A percentile compares a stretch with the other conserved stretches of the same genome.
phyloP scores from a whole-genome alignment of 208 protist species.

The Crithidia expoeki region DNA sequence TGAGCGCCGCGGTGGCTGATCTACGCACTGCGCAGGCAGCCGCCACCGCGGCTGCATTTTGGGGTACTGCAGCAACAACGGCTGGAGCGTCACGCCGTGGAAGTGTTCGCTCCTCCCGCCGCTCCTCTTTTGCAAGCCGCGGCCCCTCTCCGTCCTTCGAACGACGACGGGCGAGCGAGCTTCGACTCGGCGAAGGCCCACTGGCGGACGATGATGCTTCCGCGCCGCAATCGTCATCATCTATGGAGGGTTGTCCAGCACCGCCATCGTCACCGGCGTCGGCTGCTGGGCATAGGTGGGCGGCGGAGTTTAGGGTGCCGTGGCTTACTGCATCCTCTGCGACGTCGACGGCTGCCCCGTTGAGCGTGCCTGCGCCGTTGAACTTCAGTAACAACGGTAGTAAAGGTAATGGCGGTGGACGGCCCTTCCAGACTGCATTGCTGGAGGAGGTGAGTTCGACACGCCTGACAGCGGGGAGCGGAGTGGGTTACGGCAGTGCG shows the following conservation, averaged over 20 bases:
- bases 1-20: conserved; percentile 30
- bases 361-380: not conserved
- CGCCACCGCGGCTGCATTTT: conserved; percentile 12
- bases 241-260: not conserved
- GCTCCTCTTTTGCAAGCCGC: not conserved
- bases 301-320: not conserved
- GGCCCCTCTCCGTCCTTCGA: not conserved
- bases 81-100: not conserved
- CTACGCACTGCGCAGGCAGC: conserved; percentile 30
- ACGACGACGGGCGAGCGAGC: not conserved
- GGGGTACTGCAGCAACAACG: not conserved
- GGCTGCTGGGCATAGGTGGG: not conserved
- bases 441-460: conserved; percentile 21
- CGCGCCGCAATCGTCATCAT: not conserved
- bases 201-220: not conserved
- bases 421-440: conserved; percentile 14
- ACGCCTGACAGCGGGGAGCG: not conserved
- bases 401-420: not conserved
- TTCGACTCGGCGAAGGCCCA: not conserved
- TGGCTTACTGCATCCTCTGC: not conserved
- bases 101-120: not conserved
- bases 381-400: not conserved
- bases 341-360: not conserved
- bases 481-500: conserved; percentile 24
- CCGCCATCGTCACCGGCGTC: not conserved